A percentile compares a stretch with the other conserved stretches of the same genome.
Conservation (phyloP, 202 grass and related monocot species). For the Carex arenaria region DNA sequence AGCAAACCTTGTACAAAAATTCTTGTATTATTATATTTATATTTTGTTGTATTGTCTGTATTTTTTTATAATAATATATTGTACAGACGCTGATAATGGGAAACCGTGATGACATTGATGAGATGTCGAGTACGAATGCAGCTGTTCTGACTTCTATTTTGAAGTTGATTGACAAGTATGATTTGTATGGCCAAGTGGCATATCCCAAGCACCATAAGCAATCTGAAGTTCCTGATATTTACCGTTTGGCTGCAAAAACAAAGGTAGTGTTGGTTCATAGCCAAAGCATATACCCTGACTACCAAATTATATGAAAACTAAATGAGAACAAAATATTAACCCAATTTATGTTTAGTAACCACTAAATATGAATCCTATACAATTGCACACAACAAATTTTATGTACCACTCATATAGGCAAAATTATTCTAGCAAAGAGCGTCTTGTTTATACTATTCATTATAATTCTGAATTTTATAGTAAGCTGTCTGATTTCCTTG, state of each 20-base stretch:
- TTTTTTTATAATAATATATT: neutral
- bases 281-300: conserved; percentile 4
- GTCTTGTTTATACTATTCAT: neutral
- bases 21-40: conserved; percentile 6
- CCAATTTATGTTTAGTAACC: neutral
- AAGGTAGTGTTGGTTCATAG: conserved; percentile 33
- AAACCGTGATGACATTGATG: conserved; percentile 81
- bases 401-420: neutral
- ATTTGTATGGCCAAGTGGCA: conserved; percentile 80
- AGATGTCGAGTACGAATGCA: conserved; percentile 73
- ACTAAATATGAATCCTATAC: neutral
- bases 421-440: neutral
- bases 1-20: conserved; percentile 66
- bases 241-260: conserved; percentile 72
- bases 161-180: conserved; percentile 84
- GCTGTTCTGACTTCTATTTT: conserved; percentile 62
- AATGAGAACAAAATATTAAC: neutral
- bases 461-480: conserved; percentile 5
- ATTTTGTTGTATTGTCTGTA: neutral
- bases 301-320: neutral
- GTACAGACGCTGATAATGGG: conserved; percentile 84
- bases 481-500: conserved; percentile 23
- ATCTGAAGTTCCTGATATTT: conserved; percentile 73
- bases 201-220: conserved; percentile 94
- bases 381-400: neutral